Percentiles rank a stretch among this genome's conserved stretches.
Evolutionary conservation across 768 basidiomycete genomes (phyloP).

Genomic region (Russula vinacea): DNA sequence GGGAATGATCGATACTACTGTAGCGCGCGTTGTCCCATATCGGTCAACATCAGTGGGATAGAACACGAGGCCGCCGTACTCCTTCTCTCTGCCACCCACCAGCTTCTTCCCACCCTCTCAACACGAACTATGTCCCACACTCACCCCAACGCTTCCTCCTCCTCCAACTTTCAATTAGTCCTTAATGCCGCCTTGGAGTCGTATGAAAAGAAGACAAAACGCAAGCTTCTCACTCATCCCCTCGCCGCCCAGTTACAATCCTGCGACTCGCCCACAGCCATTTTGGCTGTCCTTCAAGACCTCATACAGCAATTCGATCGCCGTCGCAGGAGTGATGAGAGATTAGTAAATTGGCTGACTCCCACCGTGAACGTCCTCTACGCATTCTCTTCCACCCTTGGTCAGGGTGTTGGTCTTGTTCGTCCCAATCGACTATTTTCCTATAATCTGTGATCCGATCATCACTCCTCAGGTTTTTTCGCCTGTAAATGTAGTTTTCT

Average conservation of each 20-base stretch:
- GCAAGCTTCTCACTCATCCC: too few relatives aligned
- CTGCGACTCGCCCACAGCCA: too few relatives aligned
- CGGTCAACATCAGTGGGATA: too few relatives aligned
- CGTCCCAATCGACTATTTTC: background rate
- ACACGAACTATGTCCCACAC: too few relatives aligned
- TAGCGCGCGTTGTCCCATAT: too few relatives aligned
- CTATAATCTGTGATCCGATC: background rate
- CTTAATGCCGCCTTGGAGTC: slow-evolving; percentile 2
- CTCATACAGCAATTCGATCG: too few relatives aligned
- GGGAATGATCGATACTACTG: too few relatives aligned
- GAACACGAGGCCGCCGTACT: too few relatives aligned
- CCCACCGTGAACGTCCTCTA: background rate
- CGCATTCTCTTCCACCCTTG: background rate
- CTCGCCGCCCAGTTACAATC: too few relatives aligned
- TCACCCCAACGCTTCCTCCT: background rate
- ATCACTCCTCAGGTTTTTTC: background rate
- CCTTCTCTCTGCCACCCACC: too few relatives aligned
- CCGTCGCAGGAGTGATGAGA: background rate
- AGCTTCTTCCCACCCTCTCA: too few relatives aligned
- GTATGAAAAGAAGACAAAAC: background rate
- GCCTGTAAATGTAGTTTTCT: background rate
- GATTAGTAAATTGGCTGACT: background rate
- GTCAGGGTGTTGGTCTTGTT: background rate
- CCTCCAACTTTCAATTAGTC: background rate
- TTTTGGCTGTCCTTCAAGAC: too few relatives aligned